Percentiles rank a stretch among this genome's conserved stretches.
These are phyloP conservation scores for Porcisia hertigi DNA, from an alignment of 208 protist genomes.

Conservation along the genomic window DNA sequence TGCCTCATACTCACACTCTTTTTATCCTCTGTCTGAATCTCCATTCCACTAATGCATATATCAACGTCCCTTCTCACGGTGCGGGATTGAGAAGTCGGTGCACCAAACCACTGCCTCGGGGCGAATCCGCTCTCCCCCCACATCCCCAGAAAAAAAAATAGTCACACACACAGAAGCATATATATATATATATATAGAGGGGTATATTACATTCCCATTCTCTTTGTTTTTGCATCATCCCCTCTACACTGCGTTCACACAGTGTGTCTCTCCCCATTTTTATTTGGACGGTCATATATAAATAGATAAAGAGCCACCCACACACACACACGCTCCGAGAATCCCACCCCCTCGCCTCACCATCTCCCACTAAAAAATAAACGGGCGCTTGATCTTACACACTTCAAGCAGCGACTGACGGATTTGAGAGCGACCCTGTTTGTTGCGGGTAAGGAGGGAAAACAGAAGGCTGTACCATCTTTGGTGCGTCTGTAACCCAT, in stretches of 20 bases:
- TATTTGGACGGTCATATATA: too few relatives aligned
- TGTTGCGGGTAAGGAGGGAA: background rate
- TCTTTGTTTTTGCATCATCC: too few relatives aligned
- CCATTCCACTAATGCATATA: background rate
- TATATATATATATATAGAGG: background rate
- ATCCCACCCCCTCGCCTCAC: too few relatives aligned
- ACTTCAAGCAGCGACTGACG: background rate
- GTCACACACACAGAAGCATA: background rate
- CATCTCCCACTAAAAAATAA: too few relatives aligned
- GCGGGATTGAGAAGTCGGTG: background rate
- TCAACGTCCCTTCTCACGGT: background rate
- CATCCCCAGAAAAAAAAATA: too few relatives aligned
- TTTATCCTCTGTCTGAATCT: background rate
- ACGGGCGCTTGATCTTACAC: too few relatives aligned
- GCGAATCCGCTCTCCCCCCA: background rate
- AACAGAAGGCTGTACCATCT: background rate
- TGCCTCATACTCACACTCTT: background rate
- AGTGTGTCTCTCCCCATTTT: too few relatives aligned
- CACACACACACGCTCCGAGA: too few relatives aligned
- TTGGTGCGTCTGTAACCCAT: background rate
- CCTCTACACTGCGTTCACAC: too few relatives aligned
- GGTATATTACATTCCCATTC: too few relatives aligned
- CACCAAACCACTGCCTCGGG: background rate
- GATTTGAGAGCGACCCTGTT: background rate
- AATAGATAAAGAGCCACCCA: too few relatives aligned